Evolutionary conservation across 2,329 filamentous ascomycete genomes (phyloP).

Genomic region (Hymenoscyphus occultus): DNA sequence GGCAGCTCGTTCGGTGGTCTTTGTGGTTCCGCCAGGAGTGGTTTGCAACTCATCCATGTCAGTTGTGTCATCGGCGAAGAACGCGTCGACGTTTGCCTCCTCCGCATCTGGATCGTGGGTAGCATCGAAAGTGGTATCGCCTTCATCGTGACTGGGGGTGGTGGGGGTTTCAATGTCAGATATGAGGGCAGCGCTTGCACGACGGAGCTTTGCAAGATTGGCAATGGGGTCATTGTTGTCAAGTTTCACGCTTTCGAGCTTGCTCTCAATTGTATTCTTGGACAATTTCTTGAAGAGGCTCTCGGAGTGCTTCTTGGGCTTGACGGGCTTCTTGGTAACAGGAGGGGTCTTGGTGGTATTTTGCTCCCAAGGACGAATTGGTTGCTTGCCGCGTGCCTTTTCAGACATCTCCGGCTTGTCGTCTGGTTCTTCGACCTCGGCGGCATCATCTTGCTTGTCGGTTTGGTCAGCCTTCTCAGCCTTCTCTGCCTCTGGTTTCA

Average conservation of each 20-base stretch:
- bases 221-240: neutral
- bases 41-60: neutral
- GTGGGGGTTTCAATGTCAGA: neutral
- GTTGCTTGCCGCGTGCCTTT: neutral
- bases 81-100: neutral
- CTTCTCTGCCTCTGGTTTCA: neutral
- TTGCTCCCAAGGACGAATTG: neutral
- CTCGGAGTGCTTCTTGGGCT: neutral
- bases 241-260: neutral
- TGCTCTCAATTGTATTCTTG: neutral
- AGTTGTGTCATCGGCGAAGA: conserved; percentile 4
- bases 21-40: neutral
- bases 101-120: neutral
- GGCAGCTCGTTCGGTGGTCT: neutral
- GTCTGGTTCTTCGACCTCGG: neutral
- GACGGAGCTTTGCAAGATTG: neutral
- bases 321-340: neutral
- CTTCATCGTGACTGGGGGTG: neutral
- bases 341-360: neutral
- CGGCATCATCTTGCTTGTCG: neutral
- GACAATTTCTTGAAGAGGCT: neutral
- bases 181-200: neutral
- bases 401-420: neutral
- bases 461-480: neutral
- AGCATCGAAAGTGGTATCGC: neutral